These are phyloP conservation scores for Halenospora varia DNA, from an alignment of 495 filamentous ascomycete species.

Conservation along the genomic window DNA sequence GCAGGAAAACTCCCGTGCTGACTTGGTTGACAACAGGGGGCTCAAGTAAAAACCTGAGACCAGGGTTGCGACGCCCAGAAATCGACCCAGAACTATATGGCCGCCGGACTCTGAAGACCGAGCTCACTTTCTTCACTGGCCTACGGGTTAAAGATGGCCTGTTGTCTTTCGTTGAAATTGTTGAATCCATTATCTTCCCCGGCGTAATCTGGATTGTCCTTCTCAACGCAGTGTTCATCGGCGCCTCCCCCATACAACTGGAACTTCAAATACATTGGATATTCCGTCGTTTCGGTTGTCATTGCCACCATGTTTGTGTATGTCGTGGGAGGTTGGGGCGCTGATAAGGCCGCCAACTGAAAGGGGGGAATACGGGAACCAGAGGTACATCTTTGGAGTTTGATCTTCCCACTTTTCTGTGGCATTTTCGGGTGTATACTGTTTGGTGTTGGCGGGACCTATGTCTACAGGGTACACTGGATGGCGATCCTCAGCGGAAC, in stretches of 20 bases:
- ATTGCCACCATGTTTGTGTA: slow-evolving; percentile 21
- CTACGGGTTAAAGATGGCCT: slow-evolving; percentile 17
- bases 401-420: slow-evolving; percentile 19
- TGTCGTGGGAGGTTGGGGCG: slow-evolving; percentile 21
- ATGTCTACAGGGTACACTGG: slow-evolving; percentile 15
- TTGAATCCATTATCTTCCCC: slow-evolving; percentile 22
- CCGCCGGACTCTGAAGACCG: slow-evolving; percentile 7
- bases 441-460: slow-evolving; percentile 24
- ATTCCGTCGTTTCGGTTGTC: slow-evolving; percentile 22
- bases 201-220: slow-evolving; percentile 24
- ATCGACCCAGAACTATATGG: slow-evolving; percentile 12
- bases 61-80: slow-evolving; percentile 17
- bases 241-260: slow-evolving; percentile 20
- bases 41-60: slow-evolving; percentile 1
- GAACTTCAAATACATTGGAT: slow-evolving; percentile 23
- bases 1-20: not conserved
- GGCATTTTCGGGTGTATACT: slow-evolving; percentile 21
- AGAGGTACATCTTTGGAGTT: slow-evolving; percentile 24
- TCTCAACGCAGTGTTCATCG: slow-evolving; percentile 25
- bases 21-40: not conserved
- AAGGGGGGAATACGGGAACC: slow-evolving; percentile 24
- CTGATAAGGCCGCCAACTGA: slow-evolving; percentile 23
- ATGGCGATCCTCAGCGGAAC: slow-evolving; percentile 17
- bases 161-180: slow-evolving; percentile 20
- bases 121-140: slow-evolving; percentile 17